Conservation (phyloP, 805 yeast species). For the Candida odintsovae region DNA sequence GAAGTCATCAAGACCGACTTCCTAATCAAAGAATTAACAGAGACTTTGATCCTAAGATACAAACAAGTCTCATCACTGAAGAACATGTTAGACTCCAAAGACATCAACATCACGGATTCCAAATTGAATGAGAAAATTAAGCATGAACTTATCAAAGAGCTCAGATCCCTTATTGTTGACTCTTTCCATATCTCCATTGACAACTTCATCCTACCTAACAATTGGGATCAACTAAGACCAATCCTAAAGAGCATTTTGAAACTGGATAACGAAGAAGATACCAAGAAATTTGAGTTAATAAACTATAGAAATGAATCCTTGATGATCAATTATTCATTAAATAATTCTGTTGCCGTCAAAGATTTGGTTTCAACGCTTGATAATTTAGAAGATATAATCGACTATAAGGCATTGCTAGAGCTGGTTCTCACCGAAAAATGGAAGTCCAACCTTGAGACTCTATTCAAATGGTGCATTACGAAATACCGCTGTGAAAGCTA, state of each 20-base stretch:
- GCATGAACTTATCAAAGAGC: conserved; percentile 20
- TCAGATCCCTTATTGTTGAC: conserved; percentile 24
- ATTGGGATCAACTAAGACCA: conserved; percentile 51
- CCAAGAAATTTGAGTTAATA: conserved; percentile 51
- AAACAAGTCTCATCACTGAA: conserved; percentile 29
- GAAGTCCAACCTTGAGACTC: conserved; percentile 30
- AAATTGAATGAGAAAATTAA: conserved; percentile 29
- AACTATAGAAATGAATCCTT: conserved; percentile 68
- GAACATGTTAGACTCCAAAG: conserved; percentile 30
- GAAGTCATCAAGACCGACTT: conserved; percentile 52
- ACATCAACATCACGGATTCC: conserved; percentile 29
- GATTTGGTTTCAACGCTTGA: conserved; percentile 34
- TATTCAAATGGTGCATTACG: conserved; percentile 36
- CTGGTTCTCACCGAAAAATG: conserved; percentile 26
- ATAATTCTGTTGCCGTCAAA: conserved; percentile 15
- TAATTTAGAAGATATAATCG: conserved; percentile 25
- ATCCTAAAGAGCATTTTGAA: conserved; percentile 39
- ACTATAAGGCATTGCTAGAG: conserved; percentile 25
- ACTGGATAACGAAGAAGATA: conserved; percentile 25
- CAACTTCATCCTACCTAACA: conserved; percentile 56
- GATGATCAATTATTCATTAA: conserved; percentile 40
- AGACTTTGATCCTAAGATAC: conserved; percentile 46
- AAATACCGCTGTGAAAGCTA: conserved; percentile 14
- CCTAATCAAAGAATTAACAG: conserved; percentile 60
- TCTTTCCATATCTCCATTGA: conserved; percentile 36